Conservation (phyloP, 169 alveolate genomes). For the Plasmodium coatneyi region DNA sequence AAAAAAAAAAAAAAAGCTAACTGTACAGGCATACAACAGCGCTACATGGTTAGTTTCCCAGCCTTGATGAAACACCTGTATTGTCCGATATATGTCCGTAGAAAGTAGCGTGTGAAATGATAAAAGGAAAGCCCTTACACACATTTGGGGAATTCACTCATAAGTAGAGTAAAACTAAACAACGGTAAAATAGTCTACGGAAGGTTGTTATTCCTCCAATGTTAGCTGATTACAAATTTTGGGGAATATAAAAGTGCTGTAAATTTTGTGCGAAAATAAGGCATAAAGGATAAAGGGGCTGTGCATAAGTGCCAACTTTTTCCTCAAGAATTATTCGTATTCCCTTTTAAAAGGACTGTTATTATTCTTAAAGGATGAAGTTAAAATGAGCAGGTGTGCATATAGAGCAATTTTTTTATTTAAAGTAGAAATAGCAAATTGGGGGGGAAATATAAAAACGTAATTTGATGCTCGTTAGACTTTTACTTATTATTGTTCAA, state of each 20-base stretch:
- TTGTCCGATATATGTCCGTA: neutral
- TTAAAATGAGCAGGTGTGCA: slow-evolving; percentile 20
- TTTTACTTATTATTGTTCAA: neutral
- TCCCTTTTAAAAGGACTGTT: slow-evolving; percentile 9
- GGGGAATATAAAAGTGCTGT: neutral
- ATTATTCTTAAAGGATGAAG: neutral
- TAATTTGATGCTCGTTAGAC: slow-evolving; percentile 4
- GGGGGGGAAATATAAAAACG: slow-evolving; percentile 5
- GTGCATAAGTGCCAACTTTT: neutral
- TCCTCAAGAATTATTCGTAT: slow-evolving; percentile 12
- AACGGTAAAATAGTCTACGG: neutral
- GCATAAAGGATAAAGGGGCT: neutral
- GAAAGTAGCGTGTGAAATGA: neutral
- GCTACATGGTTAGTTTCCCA: slow-evolving; percentile 21
- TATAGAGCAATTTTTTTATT: slow-evolving; percentile 1
- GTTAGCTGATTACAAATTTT: neutral
- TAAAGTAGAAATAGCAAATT: slow-evolving; percentile 11
- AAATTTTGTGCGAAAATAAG: neutral
- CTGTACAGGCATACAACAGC: neutral
- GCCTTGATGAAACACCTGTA: neutral
- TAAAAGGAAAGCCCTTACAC: neutral
- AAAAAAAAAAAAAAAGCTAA: slow-evolving; percentile 5
- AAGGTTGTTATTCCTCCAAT: neutral
- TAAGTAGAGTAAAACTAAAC: slow-evolving; percentile 14
- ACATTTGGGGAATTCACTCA: neutral